These are phyloP conservation scores for Pneumocystis jirovecii DNA, from an alignment of 1,139 yeast species.

Conservation along the genomic window DNA sequence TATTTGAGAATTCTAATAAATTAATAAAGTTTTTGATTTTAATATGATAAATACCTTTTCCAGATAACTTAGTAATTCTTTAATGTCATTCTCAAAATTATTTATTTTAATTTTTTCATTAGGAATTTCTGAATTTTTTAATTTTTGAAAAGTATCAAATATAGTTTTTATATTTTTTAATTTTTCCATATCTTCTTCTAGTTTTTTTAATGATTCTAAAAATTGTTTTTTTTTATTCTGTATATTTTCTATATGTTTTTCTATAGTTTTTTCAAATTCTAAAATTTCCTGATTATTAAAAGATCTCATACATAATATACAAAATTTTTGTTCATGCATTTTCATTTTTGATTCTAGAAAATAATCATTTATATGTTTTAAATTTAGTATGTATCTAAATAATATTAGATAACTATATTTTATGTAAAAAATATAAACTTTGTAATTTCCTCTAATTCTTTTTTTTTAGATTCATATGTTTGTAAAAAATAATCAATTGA, in stretches of 20 bases:
- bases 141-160: background rate
- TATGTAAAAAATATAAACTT: background rate
- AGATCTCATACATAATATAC: background rate
- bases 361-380: background rate
- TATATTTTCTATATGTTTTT: background rate
- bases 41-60: background rate
- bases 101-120: background rate
- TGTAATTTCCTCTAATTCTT: background rate
- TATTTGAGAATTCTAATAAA: background rate
- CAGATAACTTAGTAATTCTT: background rate
- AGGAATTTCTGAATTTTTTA: background rate
- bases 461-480: background rate
- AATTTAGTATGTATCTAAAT: background rate
- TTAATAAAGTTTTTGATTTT: background rate
- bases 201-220: background rate
- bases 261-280: background rate
- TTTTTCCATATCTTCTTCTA: background rate
- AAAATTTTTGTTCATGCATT: background rate
- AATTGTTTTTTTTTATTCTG: background rate
- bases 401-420: background rate
- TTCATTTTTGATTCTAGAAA: background rate
- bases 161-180: background rate
- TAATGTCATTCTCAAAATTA: background rate
- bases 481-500: conserved; percentile 9
- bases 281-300: background rate